Percentiles rank a stretch among this genome's conserved stretches.
Evolutionary conservation across 2,329 filamentous ascomycete species (phyloP).

Genomic region (Fusarium illudens): DNA sequence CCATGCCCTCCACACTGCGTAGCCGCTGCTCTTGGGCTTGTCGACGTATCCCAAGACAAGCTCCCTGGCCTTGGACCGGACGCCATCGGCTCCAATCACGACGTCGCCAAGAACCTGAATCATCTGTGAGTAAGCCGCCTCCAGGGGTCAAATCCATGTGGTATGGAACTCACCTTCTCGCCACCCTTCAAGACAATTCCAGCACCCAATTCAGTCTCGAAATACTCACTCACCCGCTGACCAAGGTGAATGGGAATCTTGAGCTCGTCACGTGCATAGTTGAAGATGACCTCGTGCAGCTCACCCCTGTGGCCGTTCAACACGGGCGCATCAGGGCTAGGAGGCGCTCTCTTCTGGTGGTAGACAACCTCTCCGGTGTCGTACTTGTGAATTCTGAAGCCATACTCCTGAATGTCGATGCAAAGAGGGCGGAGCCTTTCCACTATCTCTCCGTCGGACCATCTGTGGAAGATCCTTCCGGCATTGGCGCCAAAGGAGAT

Average conservation of each 20-base stretch:
- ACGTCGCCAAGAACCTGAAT: slow-evolving; percentile 21
- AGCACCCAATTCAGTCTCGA: background rate
- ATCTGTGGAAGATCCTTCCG: slow-evolving; percentile 64
- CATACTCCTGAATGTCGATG: slow-evolving; percentile 51
- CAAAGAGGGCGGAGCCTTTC: slow-evolving; percentile 32
- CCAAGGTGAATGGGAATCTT: slow-evolving; percentile 20
- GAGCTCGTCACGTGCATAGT: slow-evolving; percentile 29
- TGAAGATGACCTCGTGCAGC: slow-evolving; percentile 26
- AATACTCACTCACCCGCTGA: slow-evolving; percentile 22
- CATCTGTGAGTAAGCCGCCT: background rate
- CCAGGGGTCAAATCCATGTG: background rate
- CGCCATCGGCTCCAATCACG: slow-evolving; percentile 32
- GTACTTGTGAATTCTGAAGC: slow-evolving; percentile 48
- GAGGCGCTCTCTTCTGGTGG: slow-evolving; percentile 56
- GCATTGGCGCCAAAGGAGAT: slow-evolving; percentile 34
- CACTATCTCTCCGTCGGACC: slow-evolving; percentile 57
- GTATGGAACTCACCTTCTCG: background rate
- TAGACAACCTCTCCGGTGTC: slow-evolving; percentile 59
- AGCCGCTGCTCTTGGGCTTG: slow-evolving; percentile 31
- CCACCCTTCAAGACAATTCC: slow-evolving; percentile 22
- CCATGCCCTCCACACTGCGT: slow-evolving; percentile 56
- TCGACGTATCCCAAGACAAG: slow-evolving; percentile 28
- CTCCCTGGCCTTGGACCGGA: slow-evolving; percentile 31
- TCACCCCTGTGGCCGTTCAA: slow-evolving; percentile 30
- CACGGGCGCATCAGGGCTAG: slow-evolving; percentile 23